Percentiles rank a stretch among this genome's conserved stretches.
Conservation (phyloP, 352 stramenopile species). For the Pythium biforme region DNA sequence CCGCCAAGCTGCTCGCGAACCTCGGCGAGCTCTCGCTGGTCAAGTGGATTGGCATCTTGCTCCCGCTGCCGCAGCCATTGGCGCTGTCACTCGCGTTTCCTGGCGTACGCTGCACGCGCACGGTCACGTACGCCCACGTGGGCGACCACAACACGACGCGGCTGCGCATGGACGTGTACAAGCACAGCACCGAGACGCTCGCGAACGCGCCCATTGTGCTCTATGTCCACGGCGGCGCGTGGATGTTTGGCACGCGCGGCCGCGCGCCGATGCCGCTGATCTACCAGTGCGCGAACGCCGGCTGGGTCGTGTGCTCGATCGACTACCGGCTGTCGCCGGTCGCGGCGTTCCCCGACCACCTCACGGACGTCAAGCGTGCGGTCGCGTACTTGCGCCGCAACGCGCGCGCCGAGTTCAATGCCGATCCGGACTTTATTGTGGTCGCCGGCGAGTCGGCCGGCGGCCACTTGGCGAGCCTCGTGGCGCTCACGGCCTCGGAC, state of each 20-base stretch:
- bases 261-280: constrained; percentile 51
- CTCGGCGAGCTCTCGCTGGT: constrained; percentile 50
- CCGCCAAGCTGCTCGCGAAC: constrained; percentile 25
- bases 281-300: constrained; percentile 53
- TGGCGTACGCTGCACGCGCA: constrained; percentile 49
- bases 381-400: constrained; percentile 65
- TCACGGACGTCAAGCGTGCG: constrained; percentile 71
- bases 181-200: constrained; percentile 36
- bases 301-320: constrained; percentile 75
- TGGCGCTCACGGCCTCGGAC: constrained; percentile 61
- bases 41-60: constrained; percentile 57
- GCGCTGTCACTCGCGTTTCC: constrained; percentile 50
- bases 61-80: constrained; percentile 56
- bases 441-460: constrained; percentile 68
- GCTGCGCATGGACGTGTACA: constrained; percentile 78
- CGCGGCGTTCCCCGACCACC: constrained; percentile 59
- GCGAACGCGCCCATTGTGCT: constrained; percentile 68
- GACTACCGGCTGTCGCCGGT: constrained; percentile 77
- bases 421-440: constrained; percentile 66
- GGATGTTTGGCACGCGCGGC: constrained; percentile 57
- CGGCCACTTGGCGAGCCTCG: constrained; percentile 64
- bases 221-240: constrained; percentile 80
- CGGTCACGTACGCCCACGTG: constrained; percentile 63
- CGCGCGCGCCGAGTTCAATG: constrained; percentile 42
- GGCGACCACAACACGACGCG: constrained; percentile 54